Percentiles rank a stretch among this genome's conserved stretches.
phyloP scores from a whole-genome alignment of 495 filamentous ascomycete genomes.

The Aspergillus homomorphus region DNA sequence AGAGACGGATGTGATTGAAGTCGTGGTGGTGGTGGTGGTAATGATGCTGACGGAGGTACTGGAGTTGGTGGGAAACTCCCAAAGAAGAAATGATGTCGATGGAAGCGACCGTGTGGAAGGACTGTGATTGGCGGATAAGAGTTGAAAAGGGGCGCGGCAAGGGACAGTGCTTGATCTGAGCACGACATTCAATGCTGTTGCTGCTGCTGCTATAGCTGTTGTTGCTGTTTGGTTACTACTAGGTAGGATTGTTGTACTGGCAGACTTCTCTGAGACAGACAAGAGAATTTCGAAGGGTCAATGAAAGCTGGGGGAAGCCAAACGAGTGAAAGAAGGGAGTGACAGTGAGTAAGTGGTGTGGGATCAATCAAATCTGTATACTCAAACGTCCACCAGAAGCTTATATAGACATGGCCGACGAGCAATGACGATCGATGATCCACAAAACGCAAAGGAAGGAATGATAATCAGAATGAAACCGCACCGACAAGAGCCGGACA shows the following conservation, averaged over 20 bases:
- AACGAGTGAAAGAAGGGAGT: background rate
- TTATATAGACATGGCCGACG: background rate
- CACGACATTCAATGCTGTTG: slow-evolving; percentile 20
- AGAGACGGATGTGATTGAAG: background rate
- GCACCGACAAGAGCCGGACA: background rate
- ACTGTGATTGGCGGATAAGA: slow-evolving; percentile 24
- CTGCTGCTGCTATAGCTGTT: background rate
- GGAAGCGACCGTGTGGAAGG: slow-evolving; percentile 13
- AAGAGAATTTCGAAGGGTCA: background rate
- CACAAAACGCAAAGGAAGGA: background rate
- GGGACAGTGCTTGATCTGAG: slow-evolving; percentile 23
- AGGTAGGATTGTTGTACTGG: background rate
- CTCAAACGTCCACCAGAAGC: too few species aligned
- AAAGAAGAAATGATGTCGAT: slow-evolving; percentile 13
- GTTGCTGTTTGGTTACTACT: background rate
- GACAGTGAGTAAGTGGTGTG: background rate
- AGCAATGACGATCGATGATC: slow-evolving; percentile 2
- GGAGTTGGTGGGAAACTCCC: slow-evolving; percentile 9
- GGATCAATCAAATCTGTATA: background rate
- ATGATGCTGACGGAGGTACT: slow-evolving; percentile 22
- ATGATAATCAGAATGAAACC: slow-evolving; percentile 1
- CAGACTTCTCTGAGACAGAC: too few species aligned
- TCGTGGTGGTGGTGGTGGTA: too few species aligned
- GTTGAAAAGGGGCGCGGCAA: slow-evolving; percentile 27
- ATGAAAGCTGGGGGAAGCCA: background rate